Base-by-base conservation (phyloP, 768 basidiomycete genomes). In the Trametes villosa region DNA sequence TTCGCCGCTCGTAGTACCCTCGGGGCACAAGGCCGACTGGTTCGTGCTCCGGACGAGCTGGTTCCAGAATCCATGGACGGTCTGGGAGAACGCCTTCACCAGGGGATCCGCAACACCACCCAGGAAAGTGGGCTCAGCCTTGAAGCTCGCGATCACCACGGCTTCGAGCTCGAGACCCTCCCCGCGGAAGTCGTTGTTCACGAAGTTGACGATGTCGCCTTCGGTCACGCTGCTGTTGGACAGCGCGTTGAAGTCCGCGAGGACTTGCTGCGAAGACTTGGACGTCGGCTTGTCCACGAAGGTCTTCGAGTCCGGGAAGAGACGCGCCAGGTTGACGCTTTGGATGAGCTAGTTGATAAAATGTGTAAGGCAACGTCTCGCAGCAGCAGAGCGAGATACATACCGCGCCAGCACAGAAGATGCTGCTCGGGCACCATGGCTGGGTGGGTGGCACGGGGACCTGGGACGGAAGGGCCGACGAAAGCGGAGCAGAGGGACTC, bases 231-330 rank as follows among this genome's bases (percentile, higher is more conserved):
- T 75, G 0, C 57, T 72, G 62, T 73, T 75, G 67, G 44, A 74
- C 47, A 82, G 77, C n/a, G 80, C 76, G 56, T 69, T 68, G 66
- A 93, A 97, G 64, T 89, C 89, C 0, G 82, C 72, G 48, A 95
- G 77, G 15, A 94, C 92, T 52, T 79, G 77, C 65, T 86, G 84
- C 1, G 87, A 69, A 0, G 81, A 73, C 66, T 87, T 85, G 68
- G 78, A 81, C 1, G 94, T 96, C 2, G 94, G 94, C 80, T 95
- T 79, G 79, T 96, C 95, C 9, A 91, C 90, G 71, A 96, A 87
- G 0, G 92, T 95, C 76, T 97, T 96, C 46, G 87, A 86, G 73
- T 97, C 95, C 0, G 81, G 71, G 70, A 82, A 97, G 27, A 90
- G 75, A 41, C 81, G 71, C 0, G 94, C 92, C 61, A 96, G 66